Evolutionary conservation across 83 land plant genomes (phyloP), one percentile per base, ranked within the genome.

Genomic region (Picea abies): DNA sequence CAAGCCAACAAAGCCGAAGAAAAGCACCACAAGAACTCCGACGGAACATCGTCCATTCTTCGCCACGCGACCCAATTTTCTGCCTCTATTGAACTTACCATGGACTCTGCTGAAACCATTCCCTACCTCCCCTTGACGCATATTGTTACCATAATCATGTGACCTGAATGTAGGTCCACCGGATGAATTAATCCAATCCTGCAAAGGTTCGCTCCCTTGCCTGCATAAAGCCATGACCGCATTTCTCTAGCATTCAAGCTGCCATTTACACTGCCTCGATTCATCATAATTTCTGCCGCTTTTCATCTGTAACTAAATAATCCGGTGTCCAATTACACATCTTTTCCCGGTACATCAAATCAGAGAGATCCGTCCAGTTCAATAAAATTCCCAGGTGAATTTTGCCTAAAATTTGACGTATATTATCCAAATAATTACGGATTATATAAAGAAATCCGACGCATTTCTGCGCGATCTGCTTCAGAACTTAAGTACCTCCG

Each of bases 1-100:
- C 11, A 72, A 72, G 49, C 76, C 76, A 20, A 72, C 76, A 44
- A 44, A 10, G 25, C 76, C 76, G 52, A 72, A 72, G 25, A 72
- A 72, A 44, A 72, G 56, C 49, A 72, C 56, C 76, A 72, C 25
- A 72, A 72, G 4, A 72, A 44, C 25, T 72, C 76, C 56, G 20
- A 72, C 23, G n/a, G 76, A 72, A 72, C 22, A 72, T 11, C 7
- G 52, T 44, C 44, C 52, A 37, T 20, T 20, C 52, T 72, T 72
- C 3, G 44, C 52, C 76, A 22, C 76, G 25, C 76, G 49, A 49
- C 49, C 52, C 4, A 72, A 10, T 56, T 44, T 72, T 49, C 76
- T 72, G 49, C 76, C 76, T 41, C 76, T n/a, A 8, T 41, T 41
- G 76, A 72, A 44, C 22, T 72, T 72, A 23, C 52, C 23, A 44